A percentile compares a stretch with the other conserved stretches of the same genome.
Evolutionary conservation across 495 filamentous ascomycete genomes (phyloP).

Genomic region (Lepidopterella palustris): DNA sequence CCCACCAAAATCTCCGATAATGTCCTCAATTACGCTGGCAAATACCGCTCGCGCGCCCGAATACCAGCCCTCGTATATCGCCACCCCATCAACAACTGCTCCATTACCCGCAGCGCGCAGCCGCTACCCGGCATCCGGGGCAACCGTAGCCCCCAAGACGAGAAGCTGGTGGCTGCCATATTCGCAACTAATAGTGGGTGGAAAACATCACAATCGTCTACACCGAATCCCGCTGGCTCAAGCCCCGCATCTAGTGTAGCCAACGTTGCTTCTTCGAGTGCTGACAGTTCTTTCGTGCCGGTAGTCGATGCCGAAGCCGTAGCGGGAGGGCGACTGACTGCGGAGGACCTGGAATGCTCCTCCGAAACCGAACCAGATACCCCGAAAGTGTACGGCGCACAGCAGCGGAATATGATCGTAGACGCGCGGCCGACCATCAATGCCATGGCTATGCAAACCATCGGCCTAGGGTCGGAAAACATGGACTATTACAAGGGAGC

Average conservation of each 20-base stretch:
- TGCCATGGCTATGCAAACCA: slow-evolving; percentile 90
- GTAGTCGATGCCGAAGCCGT: slow-evolving; percentile 51
- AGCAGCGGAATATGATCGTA: slow-evolving; percentile 91
- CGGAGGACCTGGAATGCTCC: slow-evolving; percentile 66
- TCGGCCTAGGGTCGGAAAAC: slow-evolving; percentile 91
- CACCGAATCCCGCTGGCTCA: slow-evolving; percentile 28
- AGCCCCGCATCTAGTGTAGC: slow-evolving; percentile 21
- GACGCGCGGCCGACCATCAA: slow-evolving; percentile 95
- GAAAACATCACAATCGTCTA: slow-evolving; percentile 38
- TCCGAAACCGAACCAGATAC: slow-evolving; percentile 33
- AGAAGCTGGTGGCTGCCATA: slow-evolving; percentile 85
- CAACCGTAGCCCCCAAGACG: slow-evolving; percentile 91
- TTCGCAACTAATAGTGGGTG: slow-evolving; percentile 58
- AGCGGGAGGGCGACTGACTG: slow-evolving; percentile 6
- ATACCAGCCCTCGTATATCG: slow-evolving; percentile 89
- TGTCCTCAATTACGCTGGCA: slow-evolving; percentile 86
- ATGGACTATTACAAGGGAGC: slow-evolving; percentile 96
- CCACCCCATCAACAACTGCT: slow-evolving; percentile 94
- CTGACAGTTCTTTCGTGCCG: slow-evolving; percentile 32
- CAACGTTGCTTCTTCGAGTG: slow-evolving; percentile 19
- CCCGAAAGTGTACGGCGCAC: slow-evolving; percentile 77
- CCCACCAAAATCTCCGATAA: slow-evolving; percentile 90
- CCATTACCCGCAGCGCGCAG: slow-evolving; percentile 92
- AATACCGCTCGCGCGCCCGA: slow-evolving; percentile 77
- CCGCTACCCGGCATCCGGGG: slow-evolving; percentile 80